phyloP scores from a whole-genome alignment of 1,139 yeast genomes.

The Geotrichum fermentans region DNA sequence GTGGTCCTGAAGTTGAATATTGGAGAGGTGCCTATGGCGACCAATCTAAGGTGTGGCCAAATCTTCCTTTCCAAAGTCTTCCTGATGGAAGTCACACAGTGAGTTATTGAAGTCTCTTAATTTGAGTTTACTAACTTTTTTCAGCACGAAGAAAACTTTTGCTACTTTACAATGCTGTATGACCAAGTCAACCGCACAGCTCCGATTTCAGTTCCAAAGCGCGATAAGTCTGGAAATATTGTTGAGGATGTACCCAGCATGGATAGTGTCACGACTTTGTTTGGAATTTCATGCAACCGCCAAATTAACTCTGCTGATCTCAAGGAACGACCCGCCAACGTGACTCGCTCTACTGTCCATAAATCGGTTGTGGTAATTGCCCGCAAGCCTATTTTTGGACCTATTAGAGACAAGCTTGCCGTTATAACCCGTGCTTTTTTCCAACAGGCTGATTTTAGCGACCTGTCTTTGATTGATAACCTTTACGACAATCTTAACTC shows the following conservation, averaged over 20 bases:
- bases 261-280: conserved; percentile 63
- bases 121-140: neutral
- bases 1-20: conserved; percentile 95
- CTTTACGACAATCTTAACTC: conserved; percentile 67
- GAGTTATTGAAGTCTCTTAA: no score
- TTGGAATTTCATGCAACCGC: conserved; percentile 90
- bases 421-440: conserved; percentile 86
- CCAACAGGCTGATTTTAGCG: conserved; percentile 70
- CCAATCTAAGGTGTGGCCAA: conserved; percentile 63
- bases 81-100: conserved; percentile 88
- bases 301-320: conserved; percentile 68
- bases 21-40: conserved; percentile 69
- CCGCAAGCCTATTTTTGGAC: conserved; percentile 77
- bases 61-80: conserved; percentile 85
- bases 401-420: conserved; percentile 81
- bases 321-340: conserved; percentile 53
- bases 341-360: conserved; percentile 85
- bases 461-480: conserved; percentile 60
- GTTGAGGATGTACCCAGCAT: conserved; percentile 33
- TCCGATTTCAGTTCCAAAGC: conserved; percentile 42
- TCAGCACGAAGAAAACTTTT: conserved; percentile 79
- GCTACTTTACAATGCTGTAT: conserved; percentile 81
- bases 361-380: conserved; percentile 87
- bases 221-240: conserved; percentile 35
- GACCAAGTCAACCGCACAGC: conserved; percentile 52